phyloP scores from a whole-genome alignment of 805 yeast genomes.

The Candida taoyuanica region DNA sequence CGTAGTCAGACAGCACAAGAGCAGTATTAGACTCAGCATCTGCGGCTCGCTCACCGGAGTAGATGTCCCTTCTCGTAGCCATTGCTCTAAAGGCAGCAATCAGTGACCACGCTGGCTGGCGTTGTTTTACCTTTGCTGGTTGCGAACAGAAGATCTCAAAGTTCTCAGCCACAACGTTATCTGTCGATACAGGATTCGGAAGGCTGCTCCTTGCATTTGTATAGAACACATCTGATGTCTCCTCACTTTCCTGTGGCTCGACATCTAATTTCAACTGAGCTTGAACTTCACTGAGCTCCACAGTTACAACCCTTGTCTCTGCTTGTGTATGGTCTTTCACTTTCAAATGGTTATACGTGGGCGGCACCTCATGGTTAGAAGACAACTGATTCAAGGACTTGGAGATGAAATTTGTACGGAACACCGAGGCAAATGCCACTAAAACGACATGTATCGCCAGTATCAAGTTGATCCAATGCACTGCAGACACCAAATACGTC shows the following conservation, averaged over 20 bases:
- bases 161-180: conserved; percentile 25
- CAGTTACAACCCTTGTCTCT: conserved; percentile 16
- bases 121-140: conserved; percentile 17
- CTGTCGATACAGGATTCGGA: conserved; percentile 14
- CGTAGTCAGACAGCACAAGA: conserved; percentile 22
- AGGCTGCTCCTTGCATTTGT: no score
- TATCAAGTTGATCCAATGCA: conserved; percentile 18
- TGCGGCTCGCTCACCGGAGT: conserved; percentile 34
- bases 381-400: conserved; percentile 24
- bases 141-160: conserved; percentile 23
- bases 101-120: conserved; percentile 53
- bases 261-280: conserved; percentile 6
- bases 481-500: conserved; percentile 3
- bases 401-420: conserved; percentile 23
- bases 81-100: conserved; percentile 48
- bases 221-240: conserved; percentile 21
- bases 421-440: conserved; percentile 22
- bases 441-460: conserved; percentile 24
- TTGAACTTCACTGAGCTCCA: conserved; percentile 16
- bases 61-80: conserved; percentile 40
- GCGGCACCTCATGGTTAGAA: conserved; percentile 6
- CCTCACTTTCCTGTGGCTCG: not conserved
- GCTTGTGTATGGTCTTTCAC: conserved; percentile 12
- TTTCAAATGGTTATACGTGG: conserved; percentile 6
- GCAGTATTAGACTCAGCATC: conserved; percentile 17